Conservation (phyloP, 2,329 filamentous ascomycete species). For the Tolypocladium inflatum region DNA sequence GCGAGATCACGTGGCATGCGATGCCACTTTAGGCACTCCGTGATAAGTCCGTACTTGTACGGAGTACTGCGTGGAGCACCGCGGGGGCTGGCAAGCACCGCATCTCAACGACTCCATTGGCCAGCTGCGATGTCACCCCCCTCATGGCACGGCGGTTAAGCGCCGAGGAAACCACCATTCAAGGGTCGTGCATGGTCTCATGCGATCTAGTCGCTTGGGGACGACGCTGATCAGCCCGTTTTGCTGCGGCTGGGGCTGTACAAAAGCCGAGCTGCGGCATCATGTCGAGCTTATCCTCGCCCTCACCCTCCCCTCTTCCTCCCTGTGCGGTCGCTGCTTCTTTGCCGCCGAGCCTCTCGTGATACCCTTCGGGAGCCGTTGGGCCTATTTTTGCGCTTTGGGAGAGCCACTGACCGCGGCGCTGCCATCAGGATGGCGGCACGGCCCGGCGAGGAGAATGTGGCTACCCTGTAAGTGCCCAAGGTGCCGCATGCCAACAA, state of each 20-base stretch:
- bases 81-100: too few species aligned
- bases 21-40: neutral
- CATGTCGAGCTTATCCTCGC: neutral
- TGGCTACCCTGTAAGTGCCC: constrained; percentile 40
- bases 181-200: neutral
- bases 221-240: neutral
- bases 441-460: constrained; percentile 38
- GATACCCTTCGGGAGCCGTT: neutral
- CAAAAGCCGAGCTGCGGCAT: constrained; percentile 10
- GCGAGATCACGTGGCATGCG: constrained; percentile 4
- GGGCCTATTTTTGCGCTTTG: neutral
- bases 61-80: neutral
- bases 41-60: too few species aligned
- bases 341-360: neutral
- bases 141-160: neutral
- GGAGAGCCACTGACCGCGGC: neutral
- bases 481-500: neutral
- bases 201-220: neutral
- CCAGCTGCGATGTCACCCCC: neutral
- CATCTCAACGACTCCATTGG: neutral
- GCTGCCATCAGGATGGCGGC: constrained; percentile 29
- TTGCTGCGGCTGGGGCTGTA: constrained; percentile 5
- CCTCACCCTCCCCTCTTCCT: neutral
- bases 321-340: neutral
- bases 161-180: neutral